phyloP scores from a whole-genome alignment of 805 yeast species.

The Saccharomycopsis sp. region DNA sequence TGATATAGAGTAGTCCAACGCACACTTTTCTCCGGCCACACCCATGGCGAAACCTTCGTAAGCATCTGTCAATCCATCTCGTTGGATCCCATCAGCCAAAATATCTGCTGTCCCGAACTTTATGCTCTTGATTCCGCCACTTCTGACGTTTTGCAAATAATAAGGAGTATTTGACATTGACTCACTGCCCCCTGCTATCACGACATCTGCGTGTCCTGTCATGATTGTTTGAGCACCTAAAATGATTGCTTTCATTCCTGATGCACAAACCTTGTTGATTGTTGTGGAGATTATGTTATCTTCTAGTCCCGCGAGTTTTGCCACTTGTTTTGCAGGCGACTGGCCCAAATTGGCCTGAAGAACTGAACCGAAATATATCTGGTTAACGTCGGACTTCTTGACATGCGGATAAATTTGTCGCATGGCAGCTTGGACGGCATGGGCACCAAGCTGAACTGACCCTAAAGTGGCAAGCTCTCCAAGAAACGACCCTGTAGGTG shows the following conservation, averaged over 20 bases:
- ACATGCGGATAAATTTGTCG: constrained; percentile 63
- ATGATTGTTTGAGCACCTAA: constrained; percentile 85
- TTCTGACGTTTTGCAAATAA: constrained; percentile 78
- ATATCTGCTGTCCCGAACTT: constrained; percentile 63
- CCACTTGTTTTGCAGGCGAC: constrained; percentile 98
- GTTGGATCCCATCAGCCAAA: constrained; percentile 81
- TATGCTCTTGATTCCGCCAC: constrained; percentile 53
- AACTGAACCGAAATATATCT: constrained; percentile 88
- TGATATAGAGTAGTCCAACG: constrained; percentile 65
- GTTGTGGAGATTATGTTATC: constrained; percentile 80
- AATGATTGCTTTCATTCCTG: constrained; percentile 88
- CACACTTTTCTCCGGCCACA: constrained; percentile 95
- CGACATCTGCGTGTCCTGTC: constrained; percentile 86
- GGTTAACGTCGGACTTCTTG: constrained; percentile 74
- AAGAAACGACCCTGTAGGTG: constrained; percentile 97
- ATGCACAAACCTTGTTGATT: constrained; percentile 94
- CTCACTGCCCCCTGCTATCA: constrained; percentile 97
- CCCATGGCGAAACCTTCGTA: constrained; percentile 91
- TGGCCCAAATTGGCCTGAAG: constrained; percentile 92
- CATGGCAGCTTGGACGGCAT: constrained; percentile 84
- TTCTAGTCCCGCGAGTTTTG: constrained; percentile 79
- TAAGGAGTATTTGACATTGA: constrained; percentile 95
- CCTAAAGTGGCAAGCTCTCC: constrained; percentile 70
- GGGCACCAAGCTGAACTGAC: constrained; percentile 82
- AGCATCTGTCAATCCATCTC: constrained; percentile 92